These are phyloP conservation scores for Mucor plumbeus DNA, from an alignment of 371 early-diverging fungal species.

Conservation along the genomic window DNA sequence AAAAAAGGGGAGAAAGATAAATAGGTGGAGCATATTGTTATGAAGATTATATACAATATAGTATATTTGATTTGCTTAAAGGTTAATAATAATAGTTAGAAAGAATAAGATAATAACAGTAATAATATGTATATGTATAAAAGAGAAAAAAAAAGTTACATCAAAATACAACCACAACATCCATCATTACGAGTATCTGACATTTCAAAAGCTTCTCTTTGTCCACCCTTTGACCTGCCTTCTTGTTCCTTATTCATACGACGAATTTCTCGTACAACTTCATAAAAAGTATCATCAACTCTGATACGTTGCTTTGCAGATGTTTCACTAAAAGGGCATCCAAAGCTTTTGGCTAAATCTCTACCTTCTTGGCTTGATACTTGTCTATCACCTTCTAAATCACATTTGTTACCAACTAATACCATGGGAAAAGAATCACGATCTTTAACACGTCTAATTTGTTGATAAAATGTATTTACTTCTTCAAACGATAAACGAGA, in stretches of 20 bases:
- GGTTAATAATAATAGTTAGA: conserved; percentile 3
- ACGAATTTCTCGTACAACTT: conserved; percentile 85
- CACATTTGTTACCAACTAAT: conserved; percentile 73
- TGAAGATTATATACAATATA: conserved; percentile 5
- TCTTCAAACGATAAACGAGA: conserved; percentile 81
- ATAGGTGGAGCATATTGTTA: not conserved
- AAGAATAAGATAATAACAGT: not conserved
- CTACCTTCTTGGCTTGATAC: conserved; percentile 53
- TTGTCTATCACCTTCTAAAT: conserved; percentile 56
- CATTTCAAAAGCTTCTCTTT: conserved; percentile 31
- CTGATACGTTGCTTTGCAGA: conserved; percentile 83
- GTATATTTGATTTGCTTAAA: not conserved
- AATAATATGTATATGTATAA: conserved; percentile 6
- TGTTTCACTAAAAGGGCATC: conserved; percentile 33
- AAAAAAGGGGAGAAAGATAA: not conserved
- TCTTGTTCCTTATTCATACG: conserved; percentile 69
- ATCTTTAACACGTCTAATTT: conserved; percentile 86
- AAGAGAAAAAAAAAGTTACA: conserved; percentile 14
- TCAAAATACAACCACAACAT: conserved; percentile 30
- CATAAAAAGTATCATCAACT: conserved; percentile 89
- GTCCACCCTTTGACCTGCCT: conserved; percentile 28
- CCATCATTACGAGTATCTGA: conserved; percentile 19
- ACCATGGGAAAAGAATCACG: conserved; percentile 73
- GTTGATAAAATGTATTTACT: conserved; percentile 76
- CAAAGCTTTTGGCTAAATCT: conserved; percentile 35